Evolutionary conservation across 2,329 filamentous ascomycete genomes (phyloP), one percentile per base, ranked within the genome.

Genomic region (Colletotrichum sp.): DNA sequence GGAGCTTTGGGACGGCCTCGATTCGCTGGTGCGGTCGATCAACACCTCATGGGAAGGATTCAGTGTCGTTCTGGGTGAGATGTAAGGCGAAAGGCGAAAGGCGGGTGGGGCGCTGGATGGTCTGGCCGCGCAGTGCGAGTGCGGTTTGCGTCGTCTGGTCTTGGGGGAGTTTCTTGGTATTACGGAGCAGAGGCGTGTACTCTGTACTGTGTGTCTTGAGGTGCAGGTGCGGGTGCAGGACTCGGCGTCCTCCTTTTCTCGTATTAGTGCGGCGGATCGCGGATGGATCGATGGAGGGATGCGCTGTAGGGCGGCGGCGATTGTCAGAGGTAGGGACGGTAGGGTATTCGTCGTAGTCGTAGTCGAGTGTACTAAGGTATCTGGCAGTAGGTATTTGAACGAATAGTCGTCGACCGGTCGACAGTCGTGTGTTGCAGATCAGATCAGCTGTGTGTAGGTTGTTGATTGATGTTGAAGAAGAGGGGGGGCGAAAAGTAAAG

Each of bases 271-370:
- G 34, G 63, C 57, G 55, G 39, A 62, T 69, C 64, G 63, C n/a
- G n/a, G 57, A 69, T 24, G 68, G 30, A 71, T 71, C 60, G 70
- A 69, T 63, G 57, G 73, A 69, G 67, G 36, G 68, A 70, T 70
- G 44, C n/a, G 9, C 0, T 52, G 39, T 49, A 66, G 63, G 36
- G 63, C 36, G n/a, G 59, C 28, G 1, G 59, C 26, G 60, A 36
- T 32, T 64, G 55, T 24, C 16, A 39, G 18, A 28, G 13, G 63
- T 66, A 44, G 32, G 62, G 62, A 32, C 30, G 59, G 26, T 28
- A 28, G 26, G 26, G 26, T 62, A 2, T n/a, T 62, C 18, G 59
- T 62, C 39, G 39, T n/a, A 32, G 26, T 62, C 18, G 18, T 44
- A 32, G 26, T 34, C 28, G 12, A 59, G 15, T 28, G 5, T 57